Base-by-base conservation (phyloP, 2,329 filamentous ascomycete species). In the Pseudogymnoascus sp. region DNA sequence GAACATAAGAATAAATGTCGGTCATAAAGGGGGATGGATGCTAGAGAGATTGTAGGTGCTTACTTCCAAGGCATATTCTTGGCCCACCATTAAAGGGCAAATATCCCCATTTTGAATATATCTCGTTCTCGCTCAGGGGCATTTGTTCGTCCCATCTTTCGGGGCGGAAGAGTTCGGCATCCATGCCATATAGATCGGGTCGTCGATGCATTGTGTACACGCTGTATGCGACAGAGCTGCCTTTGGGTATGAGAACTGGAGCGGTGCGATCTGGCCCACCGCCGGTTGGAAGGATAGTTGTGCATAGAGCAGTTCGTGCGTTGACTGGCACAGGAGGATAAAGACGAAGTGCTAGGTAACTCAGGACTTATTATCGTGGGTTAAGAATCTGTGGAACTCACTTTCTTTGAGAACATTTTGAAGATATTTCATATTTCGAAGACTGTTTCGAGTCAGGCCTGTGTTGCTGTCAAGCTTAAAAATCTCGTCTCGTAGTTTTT, bases 111-210 rank as follows among this genome's bases (percentile, higher is more conserved):
- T 46, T 28, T 5, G 23, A 49, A 28, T 3, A 2, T 16, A 14
- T 49, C 43, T 49, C 43, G 12, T 49, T 49, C 21, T 69, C 72
- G 38, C 59, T 64, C n/a, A 61, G 64, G 80, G 66, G 81, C 80
- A 60, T 81, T 9, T 37, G 38, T 21, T 66, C 65, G 7, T 67
- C 68, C 72, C 72, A 75, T 25, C 72, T 67, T 60, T 74, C 71
- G 0, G 72, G 73, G 4, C 66, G 62, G 62, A 74, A 74, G 23
- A 67, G 69, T 1, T 67, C 61, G 80, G n/a, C 74, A 71, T 3
- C 67, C 7, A 60, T 49, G 1, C 5, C 75, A 68, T 73, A 77
- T 23, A 72, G 64, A 3, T 68, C 62, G 23, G 66, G 65, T 14
- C 69, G 65, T 3, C 74, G 69, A 59, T 75, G 72, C 66, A 73